Percentiles rank a stretch among this genome's conserved stretches.
Evolutionary conservation across 2,329 filamentous ascomycete species (phyloP).

Genomic region (Sarocladium strictum): DNA sequence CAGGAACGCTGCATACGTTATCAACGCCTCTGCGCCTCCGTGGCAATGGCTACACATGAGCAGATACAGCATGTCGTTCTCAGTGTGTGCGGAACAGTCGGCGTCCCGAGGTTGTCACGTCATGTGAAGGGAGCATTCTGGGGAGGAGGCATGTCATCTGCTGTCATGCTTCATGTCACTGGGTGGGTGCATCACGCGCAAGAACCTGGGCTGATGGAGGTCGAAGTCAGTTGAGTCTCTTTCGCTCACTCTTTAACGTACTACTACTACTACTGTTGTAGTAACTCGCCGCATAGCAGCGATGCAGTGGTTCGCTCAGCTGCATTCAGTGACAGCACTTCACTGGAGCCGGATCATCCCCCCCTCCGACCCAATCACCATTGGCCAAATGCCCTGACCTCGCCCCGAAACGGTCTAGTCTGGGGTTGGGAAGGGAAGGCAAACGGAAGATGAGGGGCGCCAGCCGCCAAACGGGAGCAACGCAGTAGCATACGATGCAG

Average conservation of each 20-base stretch:
- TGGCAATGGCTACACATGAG: too few species aligned
- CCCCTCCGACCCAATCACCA: slow-evolving; percentile 11
- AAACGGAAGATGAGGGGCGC: background rate
- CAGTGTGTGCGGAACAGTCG: too few species aligned
- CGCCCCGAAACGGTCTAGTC: slow-evolving; percentile 1
- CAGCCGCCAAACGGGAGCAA: background rate
- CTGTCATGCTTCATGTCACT: background rate
- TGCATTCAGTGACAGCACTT: background rate
- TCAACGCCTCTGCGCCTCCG: background rate
- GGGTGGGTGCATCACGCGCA: background rate
- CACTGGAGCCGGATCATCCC: slow-evolving; percentile 11
- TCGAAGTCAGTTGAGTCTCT: too few species aligned
- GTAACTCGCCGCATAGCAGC: too few species aligned
- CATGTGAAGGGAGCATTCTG: too few species aligned
- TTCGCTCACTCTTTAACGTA: too few species aligned
- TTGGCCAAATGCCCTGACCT: background rate
- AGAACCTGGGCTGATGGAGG: background rate
- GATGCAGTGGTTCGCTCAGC: background rate
- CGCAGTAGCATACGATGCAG: background rate
- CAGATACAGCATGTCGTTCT: too few species aligned
- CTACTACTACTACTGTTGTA: too few species aligned
- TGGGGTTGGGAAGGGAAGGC: background rate
- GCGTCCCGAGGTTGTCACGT: too few species aligned
- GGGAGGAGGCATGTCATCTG: too few species aligned
- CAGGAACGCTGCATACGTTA: background rate